phyloP scores from a whole-genome alignment of 495 filamentous ascomycete species.

The Rostrohypoxylon terebratum region DNA sequence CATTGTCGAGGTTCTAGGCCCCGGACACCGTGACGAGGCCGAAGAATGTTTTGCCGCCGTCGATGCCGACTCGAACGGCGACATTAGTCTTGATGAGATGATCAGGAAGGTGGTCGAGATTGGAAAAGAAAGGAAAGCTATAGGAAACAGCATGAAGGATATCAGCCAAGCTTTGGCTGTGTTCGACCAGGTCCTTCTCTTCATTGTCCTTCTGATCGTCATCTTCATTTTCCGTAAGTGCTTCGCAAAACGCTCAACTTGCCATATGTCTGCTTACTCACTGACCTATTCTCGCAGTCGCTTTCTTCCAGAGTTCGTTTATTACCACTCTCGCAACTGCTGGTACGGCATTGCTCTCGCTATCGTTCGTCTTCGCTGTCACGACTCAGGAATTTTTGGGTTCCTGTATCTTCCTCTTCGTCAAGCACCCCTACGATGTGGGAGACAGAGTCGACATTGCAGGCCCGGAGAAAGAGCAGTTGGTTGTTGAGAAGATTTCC shows the following conservation, averaged over 20 bases:
- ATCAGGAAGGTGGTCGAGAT: constrained; percentile 85
- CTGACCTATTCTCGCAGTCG: constrained; percentile 62
- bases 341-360: constrained; percentile 90
- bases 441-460: constrained; percentile 91
- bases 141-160: constrained; percentile 93
- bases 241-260: background rate
- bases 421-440: constrained; percentile 93
- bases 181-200: constrained; percentile 83
- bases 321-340: constrained; percentile 91
- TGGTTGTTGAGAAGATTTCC: constrained; percentile 92
- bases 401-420: constrained; percentile 97
- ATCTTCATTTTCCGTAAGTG: constrained; percentile 84
- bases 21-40: constrained; percentile 75
- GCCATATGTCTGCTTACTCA: constrained; percentile 35
- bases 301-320: constrained; percentile 86
- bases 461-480: constrained; percentile 68
- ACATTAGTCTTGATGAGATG: constrained; percentile 96
- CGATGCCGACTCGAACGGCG: constrained; percentile 90
- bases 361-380: constrained; percentile 93
- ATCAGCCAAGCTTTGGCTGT: constrained; percentile 94
- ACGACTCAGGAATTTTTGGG: constrained; percentile 94
- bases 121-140: constrained; percentile 83
- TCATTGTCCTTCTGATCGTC: constrained; percentile 80
- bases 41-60: constrained; percentile 83
- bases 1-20: constrained; percentile 86